Conservation (phyloP, 306 rosid species). For the Oxytropis ochrocephala region DNA sequence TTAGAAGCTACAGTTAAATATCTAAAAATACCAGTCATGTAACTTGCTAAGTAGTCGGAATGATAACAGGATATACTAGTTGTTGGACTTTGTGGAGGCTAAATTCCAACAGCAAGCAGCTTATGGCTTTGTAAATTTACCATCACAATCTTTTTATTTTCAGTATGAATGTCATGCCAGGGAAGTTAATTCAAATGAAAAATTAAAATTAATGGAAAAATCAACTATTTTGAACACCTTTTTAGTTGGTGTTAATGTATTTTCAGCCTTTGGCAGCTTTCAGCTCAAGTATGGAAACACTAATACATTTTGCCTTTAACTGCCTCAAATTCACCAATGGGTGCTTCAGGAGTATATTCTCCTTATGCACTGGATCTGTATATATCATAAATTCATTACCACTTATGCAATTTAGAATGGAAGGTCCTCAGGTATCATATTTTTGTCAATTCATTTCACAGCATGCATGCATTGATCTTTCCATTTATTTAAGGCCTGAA, state of each 20-base stretch:
- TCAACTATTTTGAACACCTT: not conserved
- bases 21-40: not conserved
- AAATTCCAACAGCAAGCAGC: too few relatives aligned
- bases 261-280: not conserved
- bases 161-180: not conserved
- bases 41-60: slow-evolving; percentile 1
- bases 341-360: slow-evolving; percentile 11
- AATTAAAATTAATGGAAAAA: not conserved
- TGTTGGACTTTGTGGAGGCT: too few relatives aligned
- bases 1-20: not conserved
- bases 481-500: slow-evolving; percentile 1
- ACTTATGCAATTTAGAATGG: too few relatives aligned
- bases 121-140: too few relatives aligned
- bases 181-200: not conserved
- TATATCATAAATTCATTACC: slow-evolving; percentile 10
- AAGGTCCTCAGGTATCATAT: too few relatives aligned
- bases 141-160: not conserved
- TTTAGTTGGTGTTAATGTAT: not conserved
- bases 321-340: too few relatives aligned
- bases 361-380: slow-evolving; percentile 4
- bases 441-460: slow-evolving; percentile 14
- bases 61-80: not conserved
- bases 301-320: not conserved
- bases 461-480: not conserved
- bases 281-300: not conserved